Evolutionary conservation across 2,329 filamentous ascomycete genomes (phyloP), one percentile per base, ranked within the genome.

Genomic region (Dothidotthia symphoricarpi): DNA sequence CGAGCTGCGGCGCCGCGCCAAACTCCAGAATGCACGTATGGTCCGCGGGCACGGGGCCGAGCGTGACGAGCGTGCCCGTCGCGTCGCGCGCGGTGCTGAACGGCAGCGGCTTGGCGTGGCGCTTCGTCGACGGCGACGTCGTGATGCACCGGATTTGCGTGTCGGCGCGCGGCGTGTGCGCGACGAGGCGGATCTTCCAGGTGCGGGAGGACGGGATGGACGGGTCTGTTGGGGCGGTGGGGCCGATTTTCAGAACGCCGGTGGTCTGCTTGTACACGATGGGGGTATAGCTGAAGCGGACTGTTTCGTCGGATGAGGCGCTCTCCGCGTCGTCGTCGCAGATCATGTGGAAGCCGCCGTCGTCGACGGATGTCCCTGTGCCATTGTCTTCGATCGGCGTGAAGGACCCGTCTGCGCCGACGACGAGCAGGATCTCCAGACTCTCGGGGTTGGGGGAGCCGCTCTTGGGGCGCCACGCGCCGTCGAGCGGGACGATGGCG

Each of bases 401-500:
- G 36, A 77, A 76, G 0, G 62, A 43, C 1, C 71, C 77, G 43
- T 81, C 72, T 8, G 59, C 53, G 3, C 70, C 69, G 1, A 71
- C 64, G 0, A 68, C 61, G n/a, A 73, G 46, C 0, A 78, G 56
- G 17, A 81, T 57, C 43, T 80, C 75, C 13, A 80, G 63, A 1
- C 54, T 57, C 2, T 61, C 53, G 0, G 77, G 76, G 32, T 75
- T 76, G 0, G 58, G 53, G 1, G 69, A 70, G 2, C 76, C 77
- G 34, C 78, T 78, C 2, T 43, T 49, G 0, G 74, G 72, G 2
- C 57, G 59, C 24, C 48, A 42, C 3, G 63, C 61, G 1, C 54
- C 66, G 39, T 83, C 79, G 0, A 82, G 63, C 0, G 79, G 75
- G 5, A 83, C 64, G 37, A 83, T 81, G 10, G 78, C 67, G 0